Base-by-base conservation (phyloP, 306 rosid species). In the Dalbergia cochinchinensis region DNA sequence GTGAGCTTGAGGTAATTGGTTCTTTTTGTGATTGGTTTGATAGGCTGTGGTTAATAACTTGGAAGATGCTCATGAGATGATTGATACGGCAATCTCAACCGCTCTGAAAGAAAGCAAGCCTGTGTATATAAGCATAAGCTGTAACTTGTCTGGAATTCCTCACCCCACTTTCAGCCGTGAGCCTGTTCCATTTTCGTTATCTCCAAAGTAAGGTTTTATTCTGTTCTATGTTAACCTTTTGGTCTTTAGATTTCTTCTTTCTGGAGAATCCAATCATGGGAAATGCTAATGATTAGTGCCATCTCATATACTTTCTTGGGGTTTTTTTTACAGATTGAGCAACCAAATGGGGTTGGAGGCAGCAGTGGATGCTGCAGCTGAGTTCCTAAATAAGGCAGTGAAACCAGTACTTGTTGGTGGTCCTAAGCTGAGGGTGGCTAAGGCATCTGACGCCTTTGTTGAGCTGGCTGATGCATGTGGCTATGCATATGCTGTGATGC, bases 71-170 rank as follows among this genome's bases (percentile, higher is more conserved):
- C 98, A 94, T 69, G 94, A 93, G 73, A 33, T 73, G 90, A 92
- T 94, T 7, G 99, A 94, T 20, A 89, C 87, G 0, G 97, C 97
- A 12, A 90, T 94, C 48, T 92, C 97, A 31, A 92, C 93, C 0
- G 74, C 95, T 5, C 75, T 94, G 86, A 90, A 92, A 85, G 95
- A 94, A 69, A 94, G 95, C 91, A 94, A 94, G 79, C 99, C 99
- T 42, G 97, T 91, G 2, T 94, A 91, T 69, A 92, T 92, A 34
- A 92, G 99, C 85, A 85, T 94, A 54, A 84, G 97, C 80, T 92
- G 95, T n/a, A 91, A 94, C 81, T 82, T 94, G 86, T 41, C 89
- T 4, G 81, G 54, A 31, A 69, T 88, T 68, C 91, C 91, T 78
- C 94, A 90, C 76, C 92, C 92, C 3, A 88, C 94, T 41, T 90